These are phyloP conservation scores for Gaultheria prostrata DNA, from an alignment of 148 eudicot genomes.

Conservation along the genomic window DNA sequence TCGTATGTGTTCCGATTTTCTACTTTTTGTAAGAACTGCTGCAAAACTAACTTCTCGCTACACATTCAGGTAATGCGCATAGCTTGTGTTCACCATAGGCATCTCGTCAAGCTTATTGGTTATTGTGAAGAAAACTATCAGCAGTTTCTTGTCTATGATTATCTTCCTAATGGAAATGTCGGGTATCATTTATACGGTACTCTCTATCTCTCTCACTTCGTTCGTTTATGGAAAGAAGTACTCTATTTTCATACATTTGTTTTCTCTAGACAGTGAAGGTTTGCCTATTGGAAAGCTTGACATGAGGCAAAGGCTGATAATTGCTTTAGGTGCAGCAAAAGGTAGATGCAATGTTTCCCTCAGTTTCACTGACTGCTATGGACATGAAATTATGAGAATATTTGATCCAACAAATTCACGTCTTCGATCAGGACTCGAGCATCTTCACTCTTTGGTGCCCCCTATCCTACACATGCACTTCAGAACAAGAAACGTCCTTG, in stretches of 20 bases:
- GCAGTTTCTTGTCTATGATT: constrained; percentile 23
- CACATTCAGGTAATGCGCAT: constrained; percentile 12
- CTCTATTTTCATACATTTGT: not conserved
- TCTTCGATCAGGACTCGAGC: constrained; percentile 23
- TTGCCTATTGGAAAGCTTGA: constrained; percentile 24
- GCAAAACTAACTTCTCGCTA: not conserved
- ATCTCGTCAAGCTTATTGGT: constrained; percentile 21
- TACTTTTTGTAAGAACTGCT: not conserved
- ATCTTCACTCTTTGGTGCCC: constrained; percentile 22
- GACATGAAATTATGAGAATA: constrained; percentile 5
- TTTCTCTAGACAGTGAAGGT: constrained; percentile 23
- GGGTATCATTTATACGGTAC: constrained; percentile 22
- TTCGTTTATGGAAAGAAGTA: not conserved
- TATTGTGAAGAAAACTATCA: constrained; percentile 17
- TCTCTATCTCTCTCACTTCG: not conserved
- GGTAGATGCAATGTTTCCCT: constrained; percentile 11
- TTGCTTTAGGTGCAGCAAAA: constrained; percentile 26
- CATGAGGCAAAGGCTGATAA: constrained; percentile 21
- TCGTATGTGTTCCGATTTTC: not conserved
- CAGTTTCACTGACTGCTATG: not conserved
- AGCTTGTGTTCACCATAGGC: constrained; percentile 16
- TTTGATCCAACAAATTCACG: constrained; percentile 3
- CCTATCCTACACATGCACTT: constrained; percentile 22
- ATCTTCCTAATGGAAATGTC: constrained; percentile 22
- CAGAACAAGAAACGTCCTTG: constrained; percentile 24